Percentiles rank a stretch among this genome's conserved stretches.
Conservation (phyloP, 148 eudicot species). For the Cornus florida region DNA sequence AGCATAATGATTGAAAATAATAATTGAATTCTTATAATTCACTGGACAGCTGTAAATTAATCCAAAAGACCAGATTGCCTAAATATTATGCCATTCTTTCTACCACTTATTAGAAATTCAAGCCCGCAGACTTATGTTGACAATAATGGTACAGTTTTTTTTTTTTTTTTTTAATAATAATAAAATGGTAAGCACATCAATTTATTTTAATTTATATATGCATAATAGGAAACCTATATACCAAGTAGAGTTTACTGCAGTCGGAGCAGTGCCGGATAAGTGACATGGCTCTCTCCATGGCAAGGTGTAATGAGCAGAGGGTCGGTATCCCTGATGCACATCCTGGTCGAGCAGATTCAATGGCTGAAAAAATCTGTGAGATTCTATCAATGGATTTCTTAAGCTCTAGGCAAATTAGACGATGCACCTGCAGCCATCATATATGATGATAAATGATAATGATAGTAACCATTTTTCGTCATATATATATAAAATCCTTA, state of each 20-base stretch:
- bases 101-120: not conserved
- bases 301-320: not conserved
- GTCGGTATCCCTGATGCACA: not conserved
- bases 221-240: not conserved
- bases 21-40: too few relatives aligned
- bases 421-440: slow-evolving; percentile 7
- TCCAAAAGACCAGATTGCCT: not conserved
- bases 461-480: not conserved
- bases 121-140: not conserved
- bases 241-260: slow-evolving; percentile 9
- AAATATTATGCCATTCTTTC: too few relatives aligned
- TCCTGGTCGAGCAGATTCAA: slow-evolving; percentile 11
- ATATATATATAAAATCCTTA: too few relatives aligned
- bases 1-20: too few relatives aligned
- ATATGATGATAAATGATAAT: not conserved
- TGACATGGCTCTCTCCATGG: slow-evolving; percentile 3
- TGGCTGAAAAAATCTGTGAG: not conserved
- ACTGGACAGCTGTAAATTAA: too few relatives aligned
- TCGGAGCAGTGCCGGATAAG: slow-evolving; percentile 1
- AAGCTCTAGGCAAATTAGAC: slow-evolving; percentile 6
- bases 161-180: too few relatives aligned
- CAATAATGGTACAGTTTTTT: not conserved
- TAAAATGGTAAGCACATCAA: not conserved
- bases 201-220: not conserved
- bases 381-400: not conserved